Percentiles rank a stretch among this genome's conserved stretches.
These are phyloP conservation scores for Pestalotiopsis sp. DNA, from an alignment of 2,329 filamentous ascomycete genomes.

Conservation along the genomic window DNA sequence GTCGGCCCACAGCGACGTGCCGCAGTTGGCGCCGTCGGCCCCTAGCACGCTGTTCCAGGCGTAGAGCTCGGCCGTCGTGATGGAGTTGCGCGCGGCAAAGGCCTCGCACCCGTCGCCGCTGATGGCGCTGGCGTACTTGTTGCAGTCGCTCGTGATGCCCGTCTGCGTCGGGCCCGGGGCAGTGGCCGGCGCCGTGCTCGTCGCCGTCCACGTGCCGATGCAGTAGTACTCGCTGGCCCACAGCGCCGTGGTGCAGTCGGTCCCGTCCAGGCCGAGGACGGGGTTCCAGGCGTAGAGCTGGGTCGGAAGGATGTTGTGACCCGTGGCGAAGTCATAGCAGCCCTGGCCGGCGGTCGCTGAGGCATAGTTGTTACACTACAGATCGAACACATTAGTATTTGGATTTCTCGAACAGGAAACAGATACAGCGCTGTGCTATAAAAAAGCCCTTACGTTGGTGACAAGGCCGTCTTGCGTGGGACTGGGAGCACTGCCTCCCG, in stretches of 20 bases:
- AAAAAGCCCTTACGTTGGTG: background rate
- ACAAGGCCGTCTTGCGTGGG: slow-evolving; percentile 15
- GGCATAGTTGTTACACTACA: slow-evolving; percentile 7
- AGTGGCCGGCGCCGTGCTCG: slow-evolving; percentile 7
- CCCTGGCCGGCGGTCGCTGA: background rate
- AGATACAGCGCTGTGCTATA: too few species aligned
- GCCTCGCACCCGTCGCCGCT: slow-evolving; percentile 27
- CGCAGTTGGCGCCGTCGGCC: slow-evolving; percentile 10
- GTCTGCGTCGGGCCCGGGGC: slow-evolving; percentile 28
- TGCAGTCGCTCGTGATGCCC: slow-evolving; percentile 28
- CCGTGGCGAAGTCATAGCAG: background rate
- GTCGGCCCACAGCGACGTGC: slow-evolving; percentile 13
- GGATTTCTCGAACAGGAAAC: too few species aligned
- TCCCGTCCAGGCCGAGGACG: slow-evolving; percentile 10
- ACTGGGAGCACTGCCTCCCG: slow-evolving; percentile 8
- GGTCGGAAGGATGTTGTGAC: background rate
- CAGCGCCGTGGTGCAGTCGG: slow-evolving; percentile 14
- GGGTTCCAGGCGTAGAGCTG: slow-evolving; percentile 14
- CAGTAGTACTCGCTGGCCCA: slow-evolving; percentile 18
- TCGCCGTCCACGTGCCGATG: background rate
- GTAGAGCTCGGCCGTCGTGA: slow-evolving; percentile 7
- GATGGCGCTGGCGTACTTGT: slow-evolving; percentile 26
- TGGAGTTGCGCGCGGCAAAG: slow-evolving; percentile 6
- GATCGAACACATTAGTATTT: too few species aligned
- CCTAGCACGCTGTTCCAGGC: slow-evolving; percentile 15